These are phyloP conservation scores for Parafenestella ontariensis DNA, from an alignment of 2,329 filamentous ascomycete genomes.

Conservation along the genomic window DNA sequence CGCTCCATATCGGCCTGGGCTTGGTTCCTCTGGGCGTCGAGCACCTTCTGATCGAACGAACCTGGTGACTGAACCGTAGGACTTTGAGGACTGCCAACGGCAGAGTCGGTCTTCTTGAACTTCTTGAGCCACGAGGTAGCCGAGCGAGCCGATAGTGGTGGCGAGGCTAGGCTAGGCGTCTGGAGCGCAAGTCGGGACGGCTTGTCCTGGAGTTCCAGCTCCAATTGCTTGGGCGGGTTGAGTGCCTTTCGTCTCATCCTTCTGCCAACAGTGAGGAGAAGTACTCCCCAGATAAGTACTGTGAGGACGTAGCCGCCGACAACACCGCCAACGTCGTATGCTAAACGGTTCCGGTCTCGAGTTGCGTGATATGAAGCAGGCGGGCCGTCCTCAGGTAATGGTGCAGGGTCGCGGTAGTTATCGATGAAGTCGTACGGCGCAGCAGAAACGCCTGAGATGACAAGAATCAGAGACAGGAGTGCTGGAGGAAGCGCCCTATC, in stretches of 20 bases:
- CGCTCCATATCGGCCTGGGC: conserved; percentile 85
- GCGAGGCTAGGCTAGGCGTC: conserved; percentile 28
- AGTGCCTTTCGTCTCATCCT: conserved; percentile 55
- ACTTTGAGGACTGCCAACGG: conserved; percentile 37
- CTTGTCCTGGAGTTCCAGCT: conserved; percentile 65
- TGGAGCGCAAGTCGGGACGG: conserved; percentile 27
- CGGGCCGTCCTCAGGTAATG: conserved; percentile 38
- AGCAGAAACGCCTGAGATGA: conserved; percentile 31
- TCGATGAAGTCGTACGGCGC: conserved; percentile 33
- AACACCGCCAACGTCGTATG: conserved; percentile 83
- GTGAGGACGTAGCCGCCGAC: conserved; percentile 82
- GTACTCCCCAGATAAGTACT: conserved; percentile 74
- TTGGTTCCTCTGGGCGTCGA: conserved; percentile 75
- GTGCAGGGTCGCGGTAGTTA: conserved; percentile 36
- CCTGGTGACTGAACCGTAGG: conserved; percentile 65
- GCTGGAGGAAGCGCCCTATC: conserved; percentile 31
- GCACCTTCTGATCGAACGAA: conserved; percentile 77
- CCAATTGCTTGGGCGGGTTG: conserved; percentile 59
- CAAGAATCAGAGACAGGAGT: conserved; percentile 36
- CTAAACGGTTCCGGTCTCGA: conserved; percentile 64
- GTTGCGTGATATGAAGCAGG: conserved; percentile 38
- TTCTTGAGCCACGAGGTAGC: conserved; percentile 44
- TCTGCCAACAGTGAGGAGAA: conserved; percentile 57
- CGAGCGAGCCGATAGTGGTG: conserved; percentile 38
- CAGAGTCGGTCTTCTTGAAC: conserved; percentile 42